Evolutionary conservation across 345 rosid species (phyloP), one percentile per base, ranked within the genome.

Genomic region (Alliaria petiolata): DNA sequence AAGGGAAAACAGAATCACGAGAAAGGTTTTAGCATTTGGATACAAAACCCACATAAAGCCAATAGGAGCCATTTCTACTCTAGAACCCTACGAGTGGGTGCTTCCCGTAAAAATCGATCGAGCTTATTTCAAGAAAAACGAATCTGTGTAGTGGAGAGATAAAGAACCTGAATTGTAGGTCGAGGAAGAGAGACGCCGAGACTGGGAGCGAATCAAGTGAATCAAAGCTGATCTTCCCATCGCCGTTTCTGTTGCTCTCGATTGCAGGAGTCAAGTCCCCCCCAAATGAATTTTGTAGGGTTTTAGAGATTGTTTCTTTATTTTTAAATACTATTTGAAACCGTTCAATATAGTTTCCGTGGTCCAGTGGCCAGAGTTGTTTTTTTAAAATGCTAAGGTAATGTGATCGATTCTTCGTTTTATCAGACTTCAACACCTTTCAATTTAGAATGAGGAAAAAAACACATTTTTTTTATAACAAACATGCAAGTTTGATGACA

Each of bases 141-240:
- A n/a, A n/a, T n/a, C n/a, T n/a, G n/a, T n/a, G n/a, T n/a, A n/a
- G n/a, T n/a, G n/a, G n/a, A n/a, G n/a, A n/a, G n/a, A n/a, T n/a
- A n/a, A 15, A 15, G 26, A 56, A 56, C 95, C 97, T 80, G 95
- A 65, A 54, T 33, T 74, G 68, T 72, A 63, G 67, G 52, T 62
- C 2, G 77, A 62, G 16, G 88, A 65, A 16, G 86, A 76, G 73
- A 85, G 72, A 9, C 53, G 82, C 22, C 70, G 81, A 62, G 92
- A 69, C 16, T 85, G 89, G 52, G 86, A 85, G 74, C 98, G 85
- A 47, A 92, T 70, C 67, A 86, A 65, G 59, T 80, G 85, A 70
- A 85, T 67, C 50, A 89, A 59, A 71, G 87, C 89, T 10, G 82
- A 79, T 78, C 87, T 84, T 69, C 85, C 85, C 98, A 92, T 92